Base-by-base conservation (phyloP, 306 rosid species). In the Sophora flavescens region DNA sequence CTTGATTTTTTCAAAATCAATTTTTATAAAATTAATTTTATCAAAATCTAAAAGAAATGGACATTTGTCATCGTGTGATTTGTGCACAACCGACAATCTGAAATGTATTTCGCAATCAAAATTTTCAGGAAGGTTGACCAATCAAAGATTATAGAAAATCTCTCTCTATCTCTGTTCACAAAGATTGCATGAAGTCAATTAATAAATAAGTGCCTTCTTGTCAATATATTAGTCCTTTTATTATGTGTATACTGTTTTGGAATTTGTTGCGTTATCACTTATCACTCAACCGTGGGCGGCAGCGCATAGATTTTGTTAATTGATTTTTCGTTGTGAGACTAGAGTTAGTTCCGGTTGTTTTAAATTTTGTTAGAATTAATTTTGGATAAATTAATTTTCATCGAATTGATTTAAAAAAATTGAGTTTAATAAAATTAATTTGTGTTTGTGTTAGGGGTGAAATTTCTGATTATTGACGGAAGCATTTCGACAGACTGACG, bases 71-170 rank as follows among this genome's bases (percentile, higher is more conserved):
- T 36, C 41, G 5, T 28, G 56, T 48, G 69, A 80, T 76, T 72
- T 66, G 70, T 45, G 39, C 61, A 61, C 72, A 65, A 62, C 53
- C 33, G 67, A 70, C 71, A 70, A 84, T 50, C 18, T 22, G 14
- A 61, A 48, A 62, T 5, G 42, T 18, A 38, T 63, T 39, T 36
- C 12, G 44, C 52, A 32, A 42, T 57, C 14, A 76, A 48, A 80
- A 3, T 8, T 56, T 83, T 74, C 45, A 13, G 32, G 61, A 15
- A 53, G n/a, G 78, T 76, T 81, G 78, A 82, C 81, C 70, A 63
- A 38, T 41, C 45, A 51, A 58, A 52, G 4, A 71, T 64, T 14
- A n/a, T 26, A 65, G 16, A 26, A 30, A 30, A 30, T 30, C 32
- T 1, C 8, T 63, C 42, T 35, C 0, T 26, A 8, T 35, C 61